Evolutionary conservation across 139 green algal species (phyloP), one percentile per base, ranked within the genome.

Genomic region (Volvox africanus): DNA sequence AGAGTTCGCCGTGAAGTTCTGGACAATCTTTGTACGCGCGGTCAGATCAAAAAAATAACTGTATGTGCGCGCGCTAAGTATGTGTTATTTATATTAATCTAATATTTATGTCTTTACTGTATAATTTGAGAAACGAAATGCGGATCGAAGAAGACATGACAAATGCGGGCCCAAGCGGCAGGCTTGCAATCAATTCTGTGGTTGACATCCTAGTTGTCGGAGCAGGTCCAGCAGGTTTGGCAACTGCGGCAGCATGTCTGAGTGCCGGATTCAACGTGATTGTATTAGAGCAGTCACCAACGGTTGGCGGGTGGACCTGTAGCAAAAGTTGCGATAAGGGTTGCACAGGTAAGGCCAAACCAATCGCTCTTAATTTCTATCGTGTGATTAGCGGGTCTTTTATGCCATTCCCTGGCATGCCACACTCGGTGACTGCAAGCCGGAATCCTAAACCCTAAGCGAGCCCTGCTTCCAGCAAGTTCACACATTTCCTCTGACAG

Each of bases 181-280:
- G 16, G 13, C 33, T 55, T 69, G 65, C 65, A 30, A 50, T 36
- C 5, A 55, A 55, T 55, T 13, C 44, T 30, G 32, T 77, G 24
- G 55, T 62, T 0, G 65, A 88, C 37, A 17, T 89, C 17, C 37
- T 89, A 2, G 36, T 89, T 3, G 84, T 89, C 0, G 84, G 84
- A 0, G 84, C 84, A 20, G 84, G 84, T 0, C 84, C 84, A 16
- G n/a, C 84, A 21, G 84, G 84, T 1, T 30, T 89, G 9, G 30
- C n/a, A n/a, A 65, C 68, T 12, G 13, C 68, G 0, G n/a, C 30
- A 24, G 67, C 67, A 19, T 69, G 26, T 44, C 26, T 80, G 2
- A 55, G 22, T 11, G 84, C 84, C 0, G 67, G 84, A 11, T 89
- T 89, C 67, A 80, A 81, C 19, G 35, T 68, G 6, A 50, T 81